Base-by-base conservation (phyloP, 192 early-diverging fungal genomes). In the Backusella parvicylindrica region DNA sequence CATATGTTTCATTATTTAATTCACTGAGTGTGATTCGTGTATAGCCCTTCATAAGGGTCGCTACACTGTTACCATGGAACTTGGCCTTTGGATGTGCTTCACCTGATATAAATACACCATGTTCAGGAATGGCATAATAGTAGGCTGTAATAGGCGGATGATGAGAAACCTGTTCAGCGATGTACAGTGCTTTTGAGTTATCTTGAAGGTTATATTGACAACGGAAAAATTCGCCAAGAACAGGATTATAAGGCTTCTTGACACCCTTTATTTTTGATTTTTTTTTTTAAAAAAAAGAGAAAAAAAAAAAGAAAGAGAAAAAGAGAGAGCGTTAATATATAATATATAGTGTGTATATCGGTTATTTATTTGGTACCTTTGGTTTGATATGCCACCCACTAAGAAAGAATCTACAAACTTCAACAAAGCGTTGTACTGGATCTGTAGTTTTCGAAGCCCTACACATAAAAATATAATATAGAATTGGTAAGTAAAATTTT, bases 341-440 rank as follows among this genome's bases (percentile, higher is more conserved):
- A 21, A 9, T n/a, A 32, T 15, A n/a, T 35, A 11, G 2, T n/a
- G 16, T 30, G 28, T 76, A 6, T 47, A 12, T 38, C 11, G 40
- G 40, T 15, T n/a, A 9, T 21, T 33, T 30, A 7, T 60, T 18
- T 16, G 43, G 2, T 41, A 91, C 93, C 89, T 91, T 93, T 33
- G 96, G 95, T 79, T 90, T 92, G 71, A 96, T 95, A 74, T 98
- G 95, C 94, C 94, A 97, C 18, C 95, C 95, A 38, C 93, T 93
- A 71, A 97, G 82, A 81, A 91, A 97, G 81, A 94, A 98, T 49
- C 88, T 85, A 35, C 94, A 92, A 21, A 98, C 91, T 35, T 89
- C 89, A 8, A 96, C 81, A 73, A 98, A 95, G 32, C 96, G 88
- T 26, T 88, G 83, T 3, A 91, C 79, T 7, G 94, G 93, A 83